Percentiles rank a stretch among this genome's conserved stretches.
These are phyloP conservation scores for Suhomyces guaymorum DNA, from an alignment of 1,139 yeast genomes.

Conservation along the genomic window DNA sequence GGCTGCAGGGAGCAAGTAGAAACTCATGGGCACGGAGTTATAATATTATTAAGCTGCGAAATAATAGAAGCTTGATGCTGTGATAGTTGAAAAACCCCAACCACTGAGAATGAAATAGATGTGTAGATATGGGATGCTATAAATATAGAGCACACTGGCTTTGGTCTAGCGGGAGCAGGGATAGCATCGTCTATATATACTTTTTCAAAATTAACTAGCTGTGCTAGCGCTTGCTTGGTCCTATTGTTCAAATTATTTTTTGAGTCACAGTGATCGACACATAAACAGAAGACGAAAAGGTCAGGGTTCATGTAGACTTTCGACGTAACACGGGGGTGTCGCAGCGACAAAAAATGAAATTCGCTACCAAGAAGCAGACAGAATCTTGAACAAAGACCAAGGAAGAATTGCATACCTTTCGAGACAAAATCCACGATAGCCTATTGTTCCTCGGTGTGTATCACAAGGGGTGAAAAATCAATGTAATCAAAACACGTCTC, in stretches of 20 bases:
- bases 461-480: too few relatives aligned
- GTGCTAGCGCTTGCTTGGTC: background rate
- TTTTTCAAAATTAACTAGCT: background rate
- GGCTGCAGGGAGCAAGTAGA: conserved; percentile 19
- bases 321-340: background rate
- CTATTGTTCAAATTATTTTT: conserved; percentile 5
- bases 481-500: too few relatives aligned
- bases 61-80: background rate
- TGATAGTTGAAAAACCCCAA: too few relatives aligned
- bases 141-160: too few relatives aligned
- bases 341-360: conserved; percentile 2
- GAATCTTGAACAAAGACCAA: conserved; percentile 4
- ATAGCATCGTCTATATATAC: conserved; percentile 2
- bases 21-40: conserved; percentile 14
- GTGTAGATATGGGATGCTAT: too few relatives aligned
- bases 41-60: background rate
- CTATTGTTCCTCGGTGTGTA: background rate
- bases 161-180: too few relatives aligned
- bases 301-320: conserved; percentile 5
- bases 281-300: conserved; percentile 1
- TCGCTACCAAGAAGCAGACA: conserved; percentile 3
- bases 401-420: conserved; percentile 2
- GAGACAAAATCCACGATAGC: background rate
- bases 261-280: conserved; percentile 5
- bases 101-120: too few relatives aligned